Base-by-base conservation (phyloP, 768 basidiomycete genomes). In the Inosperma sp. region DNA sequence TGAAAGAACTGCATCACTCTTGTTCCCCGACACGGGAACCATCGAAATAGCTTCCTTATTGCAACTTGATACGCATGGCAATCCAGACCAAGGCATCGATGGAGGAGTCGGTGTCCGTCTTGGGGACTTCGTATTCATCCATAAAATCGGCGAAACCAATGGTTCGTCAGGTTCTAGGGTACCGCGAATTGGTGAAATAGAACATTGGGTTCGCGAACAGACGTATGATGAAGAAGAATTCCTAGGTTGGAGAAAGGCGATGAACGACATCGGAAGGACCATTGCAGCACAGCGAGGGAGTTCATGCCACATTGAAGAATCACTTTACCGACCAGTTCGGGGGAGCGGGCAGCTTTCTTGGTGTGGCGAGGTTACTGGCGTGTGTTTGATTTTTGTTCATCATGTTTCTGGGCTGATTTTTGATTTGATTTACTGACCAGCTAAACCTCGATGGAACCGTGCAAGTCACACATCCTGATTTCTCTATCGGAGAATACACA, bases 41-140 rank as follows among this genome's bases (percentile, higher is more conserved):
- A 68, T 70, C 39, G 86, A 92, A 63, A 73, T 83, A 14, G 88
- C 84, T 9, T 88, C 92, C 29, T 77, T 89, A 9, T 75, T 97
- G 29, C 93, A 97, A 69, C 80, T 97, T 45, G 93, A 95, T 63
- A 83, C 88, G 7, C 88, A 91, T 59, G 91, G 90, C 23, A 74
- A 75, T 21, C 66, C 72, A 27, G 84, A 87, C 29, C 41, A 51
- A 45, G 41, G 22, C 12, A 19, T 40, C 3, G 35, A 45, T 45
- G 50, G 43, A 39, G 82, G 78, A 37, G 79, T 88, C 45, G 94
- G 93, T 21, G 84, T 94, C 21, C 80, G 83, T 36, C 77, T 87
- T 17, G 90, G 92, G 13, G 89, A 94, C 63, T 81, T 83, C 54
- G 90, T 96, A 13, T 83, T 97, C 58, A 74, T 95, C 47, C 86